Evolutionary conservation across 2,329 filamentous ascomycete genomes (phyloP).

Genomic region (Endocalyx cinctus): DNA sequence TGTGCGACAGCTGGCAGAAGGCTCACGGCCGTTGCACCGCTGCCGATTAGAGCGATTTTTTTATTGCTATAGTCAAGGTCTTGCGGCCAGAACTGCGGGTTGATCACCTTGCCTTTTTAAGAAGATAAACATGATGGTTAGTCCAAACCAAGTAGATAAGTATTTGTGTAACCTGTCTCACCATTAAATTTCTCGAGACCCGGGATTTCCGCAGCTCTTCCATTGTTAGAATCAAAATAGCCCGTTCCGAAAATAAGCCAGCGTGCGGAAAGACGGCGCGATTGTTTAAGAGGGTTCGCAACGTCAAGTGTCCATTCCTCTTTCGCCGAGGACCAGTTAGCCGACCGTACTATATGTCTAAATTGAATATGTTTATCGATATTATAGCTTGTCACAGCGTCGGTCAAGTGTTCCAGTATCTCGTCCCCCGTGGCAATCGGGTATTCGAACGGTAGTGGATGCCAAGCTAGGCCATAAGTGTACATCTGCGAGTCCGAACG

Average conservation of each 20-base stretch:
- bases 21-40: slow-evolving; percentile 75
- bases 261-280: slow-evolving; percentile 38
- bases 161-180: too few species aligned
- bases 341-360: slow-evolving; percentile 40
- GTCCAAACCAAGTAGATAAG: too few species aligned
- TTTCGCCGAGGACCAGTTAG: slow-evolving; percentile 49
- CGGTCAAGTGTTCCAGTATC: slow-evolving; percentile 49
- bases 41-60: slow-evolving; percentile 70
- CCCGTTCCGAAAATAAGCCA: slow-evolving; percentile 56
- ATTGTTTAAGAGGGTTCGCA: slow-evolving; percentile 16
- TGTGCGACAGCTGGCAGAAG: slow-evolving; percentile 65
- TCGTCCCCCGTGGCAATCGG: slow-evolving; percentile 21
- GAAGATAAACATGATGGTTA: too few species aligned
- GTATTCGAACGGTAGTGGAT: slow-evolving; percentile 35
- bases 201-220: slow-evolving; percentile 49
- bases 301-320: slow-evolving; percentile 49
- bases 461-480: slow-evolving; percentile 63
- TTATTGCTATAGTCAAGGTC: slow-evolving; percentile 57
- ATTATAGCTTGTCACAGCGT: slow-evolving; percentile 41
- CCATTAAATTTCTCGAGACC: slow-evolving; percentile 54
- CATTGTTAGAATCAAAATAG: slow-evolving; percentile 59
- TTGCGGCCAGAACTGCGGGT: slow-evolving; percentile 67
- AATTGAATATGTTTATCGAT: slow-evolving; percentile 52
- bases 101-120: slow-evolving; percentile 50
- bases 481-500: slow-evolving; percentile 48